Conservation (phyloP, 1,139 yeast genomes). For the Candida gigantensis region DNA sequence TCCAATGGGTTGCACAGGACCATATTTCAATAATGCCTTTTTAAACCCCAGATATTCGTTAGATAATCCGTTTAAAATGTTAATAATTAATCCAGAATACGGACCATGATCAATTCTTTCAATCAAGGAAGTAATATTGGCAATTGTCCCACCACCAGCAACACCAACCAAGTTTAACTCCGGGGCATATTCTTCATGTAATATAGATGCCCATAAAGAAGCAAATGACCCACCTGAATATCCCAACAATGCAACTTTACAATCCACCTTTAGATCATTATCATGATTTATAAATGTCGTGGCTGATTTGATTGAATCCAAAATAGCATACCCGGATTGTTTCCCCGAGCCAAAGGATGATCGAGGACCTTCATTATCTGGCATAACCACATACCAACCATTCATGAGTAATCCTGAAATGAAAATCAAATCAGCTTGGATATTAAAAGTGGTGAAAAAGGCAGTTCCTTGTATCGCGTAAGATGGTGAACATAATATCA, state of each 20-base stretch:
- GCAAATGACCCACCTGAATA: slow-evolving; percentile 41
- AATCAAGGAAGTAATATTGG: slow-evolving; percentile 24
- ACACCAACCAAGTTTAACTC: slow-evolving; percentile 32
- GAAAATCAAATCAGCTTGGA: slow-evolving; percentile 24
- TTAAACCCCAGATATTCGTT: slow-evolving; percentile 15
- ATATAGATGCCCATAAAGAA: slow-evolving; percentile 35
- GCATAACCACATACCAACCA: slow-evolving; percentile 34
- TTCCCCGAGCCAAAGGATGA: slow-evolving; percentile 31
- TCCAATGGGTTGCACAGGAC: slow-evolving; percentile 5
- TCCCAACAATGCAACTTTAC: slow-evolving; percentile 33
- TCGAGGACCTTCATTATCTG: slow-evolving; percentile 36
- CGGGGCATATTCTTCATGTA: slow-evolving; percentile 34
- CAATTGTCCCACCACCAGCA: slow-evolving; percentile 37
- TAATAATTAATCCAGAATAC: slow-evolving; percentile 24
- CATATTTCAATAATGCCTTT: slow-evolving; percentile 10
- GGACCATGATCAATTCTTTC: slow-evolving; percentile 20
- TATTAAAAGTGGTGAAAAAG: slow-evolving; percentile 17
- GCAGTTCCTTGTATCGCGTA: slow-evolving; percentile 30
- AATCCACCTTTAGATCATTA: slow-evolving; percentile 27
- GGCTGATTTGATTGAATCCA: slow-evolving; percentile 31
- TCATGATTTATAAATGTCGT: too few relatives aligned
- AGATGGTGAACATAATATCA: slow-evolving; percentile 33
- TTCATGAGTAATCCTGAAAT: slow-evolving; percentile 20
- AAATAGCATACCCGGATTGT: slow-evolving; percentile 28
- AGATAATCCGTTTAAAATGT: slow-evolving; percentile 21